Conservation (phyloP, 768 basidiomycete species). For the Neoboletus brunneissimus region DNA sequence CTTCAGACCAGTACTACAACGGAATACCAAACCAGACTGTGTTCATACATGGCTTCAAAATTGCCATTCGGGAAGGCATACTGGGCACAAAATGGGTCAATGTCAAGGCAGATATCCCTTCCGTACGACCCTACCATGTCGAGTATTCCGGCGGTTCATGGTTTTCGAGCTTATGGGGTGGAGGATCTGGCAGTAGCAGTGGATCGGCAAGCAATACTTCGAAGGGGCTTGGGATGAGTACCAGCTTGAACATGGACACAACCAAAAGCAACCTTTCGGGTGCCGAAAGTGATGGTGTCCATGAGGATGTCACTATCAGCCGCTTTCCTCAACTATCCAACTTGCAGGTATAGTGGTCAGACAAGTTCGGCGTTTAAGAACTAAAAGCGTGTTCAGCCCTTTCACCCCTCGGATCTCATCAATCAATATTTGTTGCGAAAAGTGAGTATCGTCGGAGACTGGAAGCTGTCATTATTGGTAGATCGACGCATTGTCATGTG, state of each 20-base stretch:
- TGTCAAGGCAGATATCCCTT: not conserved
- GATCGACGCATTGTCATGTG: not conserved
- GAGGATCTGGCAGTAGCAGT: not conserved
- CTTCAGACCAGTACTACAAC: not conserved
- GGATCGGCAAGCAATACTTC: not conserved
- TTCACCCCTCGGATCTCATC: slow-evolving; percentile 11
- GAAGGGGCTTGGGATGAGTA: not conserved
- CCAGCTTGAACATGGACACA: not conserved
- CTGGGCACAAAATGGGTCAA: not conserved
- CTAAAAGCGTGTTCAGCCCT: not conserved
- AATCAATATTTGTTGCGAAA: slow-evolving; percentile 5
- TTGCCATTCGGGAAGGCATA: slow-evolving; percentile 3
- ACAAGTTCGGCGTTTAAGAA: not conserved
- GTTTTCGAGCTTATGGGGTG: not conserved
- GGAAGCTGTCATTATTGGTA: not conserved
- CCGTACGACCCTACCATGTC: not conserved
- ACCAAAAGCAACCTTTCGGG: not conserved
- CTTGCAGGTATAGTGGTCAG: not conserved
- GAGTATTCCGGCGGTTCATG: not conserved
- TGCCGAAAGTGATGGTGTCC: not conserved
- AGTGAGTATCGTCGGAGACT: not conserved
- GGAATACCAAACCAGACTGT: slow-evolving; percentile 20
- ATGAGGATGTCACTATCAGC: not conserved
- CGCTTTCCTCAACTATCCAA: slow-evolving; percentile 2
- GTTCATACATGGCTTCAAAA: slow-evolving; percentile 21